Evolutionary conservation across 768 basidiomycete genomes (phyloP).

Genomic region (Lactarius sanguifluus): DNA sequence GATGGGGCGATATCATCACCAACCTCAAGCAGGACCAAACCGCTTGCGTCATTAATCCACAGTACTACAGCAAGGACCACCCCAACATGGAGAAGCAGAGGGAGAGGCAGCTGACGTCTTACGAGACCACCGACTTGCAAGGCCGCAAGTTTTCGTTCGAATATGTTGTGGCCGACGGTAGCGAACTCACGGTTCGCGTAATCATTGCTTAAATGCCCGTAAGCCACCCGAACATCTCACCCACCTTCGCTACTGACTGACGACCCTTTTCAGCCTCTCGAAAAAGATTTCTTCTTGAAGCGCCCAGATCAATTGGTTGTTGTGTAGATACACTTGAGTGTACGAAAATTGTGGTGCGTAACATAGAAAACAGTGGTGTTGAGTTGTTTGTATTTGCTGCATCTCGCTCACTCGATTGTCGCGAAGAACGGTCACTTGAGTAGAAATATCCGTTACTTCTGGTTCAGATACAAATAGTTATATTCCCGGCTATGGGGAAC

Average conservation of each 20-base stretch:
- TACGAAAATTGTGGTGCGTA: too few relatives aligned
- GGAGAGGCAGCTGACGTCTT: slow-evolving; percentile 72
- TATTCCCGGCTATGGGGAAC: too few relatives aligned
- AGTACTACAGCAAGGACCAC: slow-evolving; percentile 5
- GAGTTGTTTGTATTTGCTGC: too few relatives aligned
- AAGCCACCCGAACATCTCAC: too few relatives aligned
- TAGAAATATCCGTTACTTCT: too few relatives aligned
- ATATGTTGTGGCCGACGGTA: not conserved
- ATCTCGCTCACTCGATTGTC: too few relatives aligned
- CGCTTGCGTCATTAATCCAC: slow-evolving; percentile 9
- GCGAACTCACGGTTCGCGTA: not conserved
- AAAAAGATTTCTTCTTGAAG: not conserved
- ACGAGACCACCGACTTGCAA: not conserved
- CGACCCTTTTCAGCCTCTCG: not conserved
- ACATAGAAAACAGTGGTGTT: too few relatives aligned
- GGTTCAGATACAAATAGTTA: too few relatives aligned
- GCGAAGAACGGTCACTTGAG: too few relatives aligned
- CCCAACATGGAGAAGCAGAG: slow-evolving; percentile 40
- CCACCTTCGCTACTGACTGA: not conserved
- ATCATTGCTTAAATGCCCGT: not conserved
- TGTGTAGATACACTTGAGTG: not conserved
- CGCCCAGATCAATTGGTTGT: not conserved
- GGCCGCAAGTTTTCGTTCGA: not conserved
- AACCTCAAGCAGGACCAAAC: slow-evolving; percentile 30
- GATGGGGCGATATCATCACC: slow-evolving; percentile 43